These are phyloP conservation scores for Tetratostichococcus sp. DNA, from an alignment of 139 green algal species.

Conservation along the genomic window DNA sequence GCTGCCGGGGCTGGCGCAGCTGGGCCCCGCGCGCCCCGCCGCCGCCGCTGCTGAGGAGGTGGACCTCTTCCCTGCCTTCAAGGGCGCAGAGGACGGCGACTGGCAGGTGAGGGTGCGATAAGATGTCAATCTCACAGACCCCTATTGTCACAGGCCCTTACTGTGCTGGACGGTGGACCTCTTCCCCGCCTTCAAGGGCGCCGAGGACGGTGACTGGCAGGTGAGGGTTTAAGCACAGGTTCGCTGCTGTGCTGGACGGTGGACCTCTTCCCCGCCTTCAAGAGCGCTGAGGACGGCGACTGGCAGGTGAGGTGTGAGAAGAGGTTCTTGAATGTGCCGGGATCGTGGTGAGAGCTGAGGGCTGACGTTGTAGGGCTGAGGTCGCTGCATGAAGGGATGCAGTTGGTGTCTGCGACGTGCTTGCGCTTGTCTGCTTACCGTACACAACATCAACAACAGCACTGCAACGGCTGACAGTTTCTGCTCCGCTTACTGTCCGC, in stretches of 20 bases:
- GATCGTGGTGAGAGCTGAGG: too few relatives aligned
- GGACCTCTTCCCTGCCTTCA: conserved; percentile 58
- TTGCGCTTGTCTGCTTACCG: too few relatives aligned
- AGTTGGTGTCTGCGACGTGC: too few relatives aligned
- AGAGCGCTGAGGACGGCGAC: not conserved
- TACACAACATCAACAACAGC: too few relatives aligned
- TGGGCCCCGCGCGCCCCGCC: conserved; percentile 2
- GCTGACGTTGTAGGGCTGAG: too few relatives aligned
- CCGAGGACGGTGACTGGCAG: not conserved
- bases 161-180: conserved; percentile 1
- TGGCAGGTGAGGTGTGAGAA: not conserved
- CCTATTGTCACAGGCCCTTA: not conserved
- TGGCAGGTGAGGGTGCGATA: not conserved
- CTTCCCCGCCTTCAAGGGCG: not conserved
- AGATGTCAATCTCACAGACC: not conserved
- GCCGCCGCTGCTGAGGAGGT: conserved; percentile 31
- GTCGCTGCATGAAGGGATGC: too few relatives aligned
- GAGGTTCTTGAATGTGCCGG: not conserved
- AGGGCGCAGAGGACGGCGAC: conserved; percentile 15
- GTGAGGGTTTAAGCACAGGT: not conserved
- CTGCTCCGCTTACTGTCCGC: too few relatives aligned
- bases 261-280: not conserved
- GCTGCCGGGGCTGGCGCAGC: conserved; percentile 34
- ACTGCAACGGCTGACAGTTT: too few relatives aligned
- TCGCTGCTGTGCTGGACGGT: conserved; percentile 4